These are phyloP conservation scores for Podila minutissima DNA, from an alignment of 192 early-diverging fungal species.

Conservation along the genomic window DNA sequence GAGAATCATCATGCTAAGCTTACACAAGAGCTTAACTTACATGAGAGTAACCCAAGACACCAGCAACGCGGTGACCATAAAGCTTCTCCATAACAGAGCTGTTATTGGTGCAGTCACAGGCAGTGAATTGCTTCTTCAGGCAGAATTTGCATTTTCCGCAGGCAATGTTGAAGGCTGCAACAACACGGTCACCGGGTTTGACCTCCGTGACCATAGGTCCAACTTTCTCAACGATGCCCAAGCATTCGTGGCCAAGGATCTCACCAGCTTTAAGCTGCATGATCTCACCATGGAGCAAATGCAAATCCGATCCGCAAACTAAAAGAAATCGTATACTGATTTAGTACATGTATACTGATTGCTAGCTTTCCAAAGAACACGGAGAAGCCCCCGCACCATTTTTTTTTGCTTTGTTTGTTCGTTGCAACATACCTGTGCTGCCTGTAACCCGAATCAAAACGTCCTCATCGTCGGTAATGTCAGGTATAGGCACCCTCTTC, in stretches of 20 bases:
- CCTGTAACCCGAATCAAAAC: conserved; percentile 55
- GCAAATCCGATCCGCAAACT: conserved; percentile 65
- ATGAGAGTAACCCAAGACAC: conserved; percentile 65
- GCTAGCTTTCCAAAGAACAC: no score
- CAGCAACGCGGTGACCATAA: conserved; percentile 56
- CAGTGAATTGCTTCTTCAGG: conserved; percentile 47
- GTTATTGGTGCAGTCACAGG: conserved; percentile 65
- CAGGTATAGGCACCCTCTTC: conserved; percentile 47
- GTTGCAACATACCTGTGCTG: conserved; percentile 27
- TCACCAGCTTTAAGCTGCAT: conserved; percentile 54
- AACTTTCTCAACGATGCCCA: conserved; percentile 59
- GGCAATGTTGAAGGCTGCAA: conserved; percentile 55
- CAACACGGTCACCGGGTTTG: conserved; percentile 61
- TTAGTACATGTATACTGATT: no score
- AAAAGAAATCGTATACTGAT: background rate
- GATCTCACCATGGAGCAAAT: conserved; percentile 60
- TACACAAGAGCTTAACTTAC: conserved; percentile 16
- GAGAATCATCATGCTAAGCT: no score
- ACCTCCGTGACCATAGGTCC: conserved; percentile 53
- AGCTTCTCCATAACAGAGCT: conserved; percentile 58
- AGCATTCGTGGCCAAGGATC: conserved; percentile 62
- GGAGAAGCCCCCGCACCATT: no score
- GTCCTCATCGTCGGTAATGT: conserved; percentile 58
- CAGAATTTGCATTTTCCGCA: conserved; percentile 67
- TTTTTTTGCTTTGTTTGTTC: no score